Percentiles rank a stretch among this genome's conserved stretches.
These are phyloP conservation scores for Candida corydali DNA, from an alignment of 805 yeast genomes.

Conservation along the genomic window DNA sequence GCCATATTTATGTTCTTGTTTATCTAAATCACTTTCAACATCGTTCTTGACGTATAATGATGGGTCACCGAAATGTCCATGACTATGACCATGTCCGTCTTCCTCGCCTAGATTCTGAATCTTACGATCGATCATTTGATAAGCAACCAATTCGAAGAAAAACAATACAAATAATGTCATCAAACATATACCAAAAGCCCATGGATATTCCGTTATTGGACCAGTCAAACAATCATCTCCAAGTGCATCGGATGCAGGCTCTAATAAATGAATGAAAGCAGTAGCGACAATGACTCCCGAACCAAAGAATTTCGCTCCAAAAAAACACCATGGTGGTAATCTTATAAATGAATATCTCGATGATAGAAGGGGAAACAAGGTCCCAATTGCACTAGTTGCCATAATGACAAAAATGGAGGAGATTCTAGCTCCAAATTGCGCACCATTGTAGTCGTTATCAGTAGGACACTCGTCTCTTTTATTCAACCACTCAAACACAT, in stretches of 20 bases:
- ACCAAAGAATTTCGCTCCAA: slow-evolving; percentile 71
- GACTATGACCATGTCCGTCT: slow-evolving; percentile 35
- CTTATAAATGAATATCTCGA: slow-evolving; percentile 55
- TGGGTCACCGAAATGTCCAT: slow-evolving; percentile 53
- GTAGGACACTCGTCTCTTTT: slow-evolving; percentile 35
- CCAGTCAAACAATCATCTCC: slow-evolving; percentile 59
- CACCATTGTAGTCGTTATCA: slow-evolving; percentile 44
- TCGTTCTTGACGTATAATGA: slow-evolving; percentile 26
- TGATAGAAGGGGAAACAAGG: slow-evolving; percentile 59
- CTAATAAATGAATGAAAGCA: slow-evolving; percentile 69
- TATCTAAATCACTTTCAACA: slow-evolving; percentile 12
- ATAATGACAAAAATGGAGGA: slow-evolving; percentile 62
- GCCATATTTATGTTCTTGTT: slow-evolving; percentile 1
- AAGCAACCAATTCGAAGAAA: slow-evolving; percentile 48
- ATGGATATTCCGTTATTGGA: slow-evolving; percentile 48
- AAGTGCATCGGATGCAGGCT: slow-evolving; percentile 63
- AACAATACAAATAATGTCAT: slow-evolving; percentile 51
- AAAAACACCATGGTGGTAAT: slow-evolving; percentile 60
- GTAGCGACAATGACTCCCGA: slow-evolving; percentile 83
- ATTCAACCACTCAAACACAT: slow-evolving; percentile 35
- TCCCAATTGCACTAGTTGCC: slow-evolving; percentile 49
- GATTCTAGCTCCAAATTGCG: slow-evolving; percentile 45
- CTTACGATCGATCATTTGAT: slow-evolving; percentile 40
- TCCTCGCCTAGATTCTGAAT: slow-evolving; percentile 14
- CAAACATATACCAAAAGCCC: slow-evolving; percentile 51